phyloP scores from a whole-genome alignment of 2,329 filamentous ascomycete species.

The Alternaria sp. region DNA sequence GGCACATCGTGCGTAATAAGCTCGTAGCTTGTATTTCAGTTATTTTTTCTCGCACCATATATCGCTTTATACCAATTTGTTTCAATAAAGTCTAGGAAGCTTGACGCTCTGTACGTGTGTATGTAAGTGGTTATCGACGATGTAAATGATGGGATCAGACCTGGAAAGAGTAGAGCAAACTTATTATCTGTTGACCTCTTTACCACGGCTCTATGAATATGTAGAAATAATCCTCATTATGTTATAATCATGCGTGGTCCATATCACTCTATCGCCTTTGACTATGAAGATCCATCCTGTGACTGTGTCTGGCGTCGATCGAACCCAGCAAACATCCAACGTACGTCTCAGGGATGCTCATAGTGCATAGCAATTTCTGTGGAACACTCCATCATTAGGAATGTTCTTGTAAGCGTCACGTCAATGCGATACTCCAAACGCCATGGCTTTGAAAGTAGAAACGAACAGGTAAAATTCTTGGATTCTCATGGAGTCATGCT shows the following conservation, averaged over 20 bases:
- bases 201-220: neutral
- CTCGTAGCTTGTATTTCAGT: neutral
- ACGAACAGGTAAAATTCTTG: neutral
- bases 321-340: neutral
- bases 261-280: neutral
- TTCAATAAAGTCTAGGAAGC: neutral
- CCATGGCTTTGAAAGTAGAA: neutral
- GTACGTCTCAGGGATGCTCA: neutral
- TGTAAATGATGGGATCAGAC: neutral
- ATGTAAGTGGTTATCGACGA: slow-evolving; percentile 2
- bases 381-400: neutral
- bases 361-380: neutral
- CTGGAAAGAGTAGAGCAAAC: neutral
- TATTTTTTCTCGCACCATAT: neutral
- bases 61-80: slow-evolving; percentile 22
- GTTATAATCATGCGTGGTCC: neutral
- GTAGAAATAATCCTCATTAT: neutral
- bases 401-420: neutral
- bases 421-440: neutral
- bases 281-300: neutral
- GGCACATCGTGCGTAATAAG: slow-evolving; percentile 41
- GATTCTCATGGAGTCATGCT: neutral
- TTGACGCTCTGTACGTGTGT: slow-evolving; percentile 1
- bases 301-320: neutral
- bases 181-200: neutral